These are phyloP conservation scores for Capillidium heterosporum DNA, from an alignment of 371 early-diverging fungal species.

Conservation along the genomic window DNA sequence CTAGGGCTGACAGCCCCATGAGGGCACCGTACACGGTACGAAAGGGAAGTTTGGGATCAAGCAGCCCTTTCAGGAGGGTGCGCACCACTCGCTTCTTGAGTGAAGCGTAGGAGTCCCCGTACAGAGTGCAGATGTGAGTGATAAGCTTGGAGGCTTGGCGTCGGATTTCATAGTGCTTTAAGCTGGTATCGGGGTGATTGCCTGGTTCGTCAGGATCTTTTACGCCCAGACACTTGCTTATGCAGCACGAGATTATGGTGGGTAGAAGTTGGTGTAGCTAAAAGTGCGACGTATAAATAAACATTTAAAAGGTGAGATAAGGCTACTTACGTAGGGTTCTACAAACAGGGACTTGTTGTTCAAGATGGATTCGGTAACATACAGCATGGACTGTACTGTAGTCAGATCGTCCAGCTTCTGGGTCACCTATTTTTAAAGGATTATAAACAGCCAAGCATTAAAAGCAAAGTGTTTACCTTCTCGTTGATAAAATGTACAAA, in stretches of 20 bases:
- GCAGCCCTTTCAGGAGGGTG: constrained; percentile 69
- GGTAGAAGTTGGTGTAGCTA: constrained; percentile 97
- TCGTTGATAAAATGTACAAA: constrained; percentile 92
- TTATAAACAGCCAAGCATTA: background rate
- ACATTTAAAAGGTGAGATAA: no score
- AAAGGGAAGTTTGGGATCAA: constrained; percentile 66
- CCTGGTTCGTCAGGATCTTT: constrained; percentile 18
- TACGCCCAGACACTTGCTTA: constrained; percentile 61
- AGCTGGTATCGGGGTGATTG: constrained; percentile 64
- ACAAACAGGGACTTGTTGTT: constrained; percentile 85
- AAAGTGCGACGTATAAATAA: background rate
- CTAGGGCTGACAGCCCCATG: no score
- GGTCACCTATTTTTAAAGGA: constrained; percentile 50
- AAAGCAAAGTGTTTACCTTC: constrained; percentile 26
- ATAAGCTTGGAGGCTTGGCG: constrained; percentile 52
- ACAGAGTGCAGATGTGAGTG: constrained; percentile 46
- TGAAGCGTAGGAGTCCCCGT: constrained; percentile 60
- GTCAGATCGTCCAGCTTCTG: constrained; percentile 56
- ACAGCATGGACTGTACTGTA: constrained; percentile 52
- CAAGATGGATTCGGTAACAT: constrained; percentile 67
- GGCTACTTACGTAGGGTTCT: constrained; percentile 90
- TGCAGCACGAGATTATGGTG: constrained; percentile 84
- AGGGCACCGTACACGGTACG: constrained; percentile 83
- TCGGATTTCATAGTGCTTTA: constrained; percentile 72
- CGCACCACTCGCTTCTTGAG: constrained; percentile 75